A percentile compares a stretch with the other conserved stretches of the same genome.
phyloP scores from a whole-genome alignment of 495 filamentous ascomycete genomes.

The Aspergillus avenaceus region DNA sequence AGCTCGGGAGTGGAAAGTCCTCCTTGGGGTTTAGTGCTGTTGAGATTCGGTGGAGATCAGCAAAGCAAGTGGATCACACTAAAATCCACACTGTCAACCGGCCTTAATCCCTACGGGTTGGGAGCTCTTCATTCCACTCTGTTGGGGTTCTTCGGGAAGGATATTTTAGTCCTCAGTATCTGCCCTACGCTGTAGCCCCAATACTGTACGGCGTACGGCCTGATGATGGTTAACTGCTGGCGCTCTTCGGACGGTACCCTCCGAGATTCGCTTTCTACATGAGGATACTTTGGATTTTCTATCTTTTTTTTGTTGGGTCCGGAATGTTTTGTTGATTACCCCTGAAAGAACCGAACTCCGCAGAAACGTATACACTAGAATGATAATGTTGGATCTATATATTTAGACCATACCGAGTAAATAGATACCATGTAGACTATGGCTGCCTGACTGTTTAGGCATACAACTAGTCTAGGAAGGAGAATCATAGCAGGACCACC shows the following conservation, averaged over 20 bases:
- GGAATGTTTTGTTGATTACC: not conserved
- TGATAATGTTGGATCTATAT: not conserved
- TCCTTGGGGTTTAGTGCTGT: slow-evolving; percentile 1
- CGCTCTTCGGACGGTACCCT: not conserved
- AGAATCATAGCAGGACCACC: no score
- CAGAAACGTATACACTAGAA: no score
- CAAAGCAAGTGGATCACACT: not conserved
- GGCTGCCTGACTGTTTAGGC: not conserved
- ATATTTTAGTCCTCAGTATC: slow-evolving; percentile 21
- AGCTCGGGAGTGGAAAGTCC: slow-evolving; percentile 1
- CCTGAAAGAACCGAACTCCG: not conserved
- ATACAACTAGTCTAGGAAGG: not conserved
- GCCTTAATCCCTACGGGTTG: slow-evolving; percentile 13
- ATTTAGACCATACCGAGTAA: not conserved
- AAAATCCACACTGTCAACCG: slow-evolving; percentile 3
- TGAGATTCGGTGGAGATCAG: slow-evolving; percentile 13
- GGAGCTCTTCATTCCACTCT: not conserved
- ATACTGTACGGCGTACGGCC: slow-evolving; percentile 15
- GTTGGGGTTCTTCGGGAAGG: slow-evolving; percentile 20
- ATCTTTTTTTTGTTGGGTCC: slow-evolving; percentile 9
- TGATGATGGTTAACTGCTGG: not conserved
- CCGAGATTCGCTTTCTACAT: slow-evolving; percentile 2
- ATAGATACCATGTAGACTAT: not conserved
- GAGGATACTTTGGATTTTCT: no score
- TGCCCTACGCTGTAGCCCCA: slow-evolving; percentile 26